Conservation (phyloP, 495 filamentous ascomycete genomes). For the Hypoxylon rickii region DNA sequence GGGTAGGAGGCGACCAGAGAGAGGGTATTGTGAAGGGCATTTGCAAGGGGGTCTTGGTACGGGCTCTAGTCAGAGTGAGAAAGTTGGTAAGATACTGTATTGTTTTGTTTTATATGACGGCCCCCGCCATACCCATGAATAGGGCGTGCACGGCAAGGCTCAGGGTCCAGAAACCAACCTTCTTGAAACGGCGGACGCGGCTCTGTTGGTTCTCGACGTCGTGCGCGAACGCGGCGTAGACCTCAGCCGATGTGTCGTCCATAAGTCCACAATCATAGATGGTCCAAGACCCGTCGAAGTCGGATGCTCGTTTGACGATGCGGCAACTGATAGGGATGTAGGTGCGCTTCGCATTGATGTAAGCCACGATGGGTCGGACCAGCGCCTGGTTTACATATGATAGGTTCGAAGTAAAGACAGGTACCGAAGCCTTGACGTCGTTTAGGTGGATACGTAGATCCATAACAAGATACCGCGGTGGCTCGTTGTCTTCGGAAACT, state of each 20-base stretch:
- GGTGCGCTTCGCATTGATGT: constrained; percentile 90
- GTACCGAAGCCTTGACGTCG: constrained; percentile 87
- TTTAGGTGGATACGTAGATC: constrained; percentile 90
- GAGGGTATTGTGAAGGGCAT: too few relatives aligned
- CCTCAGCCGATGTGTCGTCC: constrained; percentile 94
- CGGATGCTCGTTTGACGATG: constrained; percentile 80
- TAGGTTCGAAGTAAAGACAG: constrained; percentile 83
- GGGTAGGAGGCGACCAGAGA: too few relatives aligned
- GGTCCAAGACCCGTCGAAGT: constrained; percentile 97
- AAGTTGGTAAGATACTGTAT: too few relatives aligned
- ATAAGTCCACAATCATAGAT: constrained; percentile 92
- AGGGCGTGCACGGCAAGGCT: constrained; percentile 91
- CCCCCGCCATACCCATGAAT: constrained; percentile 91
- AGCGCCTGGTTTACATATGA: constrained; percentile 96
- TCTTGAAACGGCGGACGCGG: constrained; percentile 84
- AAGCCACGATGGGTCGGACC: constrained; percentile 95
- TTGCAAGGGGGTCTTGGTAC: too few relatives aligned
- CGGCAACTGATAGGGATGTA: constrained; percentile 96
- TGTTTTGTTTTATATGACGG: constrained; percentile 52
- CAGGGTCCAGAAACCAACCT: constrained; percentile 95
- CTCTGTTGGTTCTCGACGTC: constrained; percentile 86
- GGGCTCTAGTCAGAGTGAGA: too few relatives aligned
- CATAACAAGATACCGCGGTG: constrained; percentile 80
- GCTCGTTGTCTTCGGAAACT: constrained; percentile 44
- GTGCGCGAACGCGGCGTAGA: constrained; percentile 87